These are phyloP conservation scores for Aurantiochytrium sp. DNA, from an alignment of 108 stramenopile genomes.

Conservation along the genomic window DNA sequence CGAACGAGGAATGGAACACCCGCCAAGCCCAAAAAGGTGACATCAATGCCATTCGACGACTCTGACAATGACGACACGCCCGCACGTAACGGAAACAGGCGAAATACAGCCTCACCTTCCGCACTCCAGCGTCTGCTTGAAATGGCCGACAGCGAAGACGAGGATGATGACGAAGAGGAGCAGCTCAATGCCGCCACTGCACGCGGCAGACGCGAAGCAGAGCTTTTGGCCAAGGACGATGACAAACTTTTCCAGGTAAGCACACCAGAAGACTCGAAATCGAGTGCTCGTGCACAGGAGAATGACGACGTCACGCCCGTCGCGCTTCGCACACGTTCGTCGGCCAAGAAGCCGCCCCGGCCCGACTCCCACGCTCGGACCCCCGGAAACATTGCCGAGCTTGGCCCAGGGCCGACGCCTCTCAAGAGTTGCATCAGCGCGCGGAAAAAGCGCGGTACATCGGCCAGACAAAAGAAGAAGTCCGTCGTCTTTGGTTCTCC, in stretches of 20 bases:
- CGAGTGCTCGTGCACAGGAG: background rate
- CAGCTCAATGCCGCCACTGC: background rate
- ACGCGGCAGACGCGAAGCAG: background rate
- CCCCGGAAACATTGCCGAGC: no score
- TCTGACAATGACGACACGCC: background rate
- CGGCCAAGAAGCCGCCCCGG: background rate
- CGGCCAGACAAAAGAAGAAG: background rate
- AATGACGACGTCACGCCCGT: background rate
- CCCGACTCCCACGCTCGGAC: background rate
- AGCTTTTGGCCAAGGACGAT: background rate
- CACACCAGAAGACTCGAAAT: background rate
- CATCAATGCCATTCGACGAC: background rate
- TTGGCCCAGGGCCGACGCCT: background rate
- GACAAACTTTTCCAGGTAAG: background rate
- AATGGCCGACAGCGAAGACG: background rate
- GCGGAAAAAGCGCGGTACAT: background rate
- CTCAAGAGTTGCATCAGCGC: background rate
- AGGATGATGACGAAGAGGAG: background rate
- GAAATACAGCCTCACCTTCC: background rate
- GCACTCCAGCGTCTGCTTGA: background rate
- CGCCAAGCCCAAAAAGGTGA: no score
- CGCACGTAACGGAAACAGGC: background rate
- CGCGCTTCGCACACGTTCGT: background rate
- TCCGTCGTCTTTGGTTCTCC: constrained; percentile 1
- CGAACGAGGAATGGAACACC: no score